phyloP scores from a whole-genome alignment of 352 stramenopile genomes.

The Phytopythium kandeliae region DNA sequence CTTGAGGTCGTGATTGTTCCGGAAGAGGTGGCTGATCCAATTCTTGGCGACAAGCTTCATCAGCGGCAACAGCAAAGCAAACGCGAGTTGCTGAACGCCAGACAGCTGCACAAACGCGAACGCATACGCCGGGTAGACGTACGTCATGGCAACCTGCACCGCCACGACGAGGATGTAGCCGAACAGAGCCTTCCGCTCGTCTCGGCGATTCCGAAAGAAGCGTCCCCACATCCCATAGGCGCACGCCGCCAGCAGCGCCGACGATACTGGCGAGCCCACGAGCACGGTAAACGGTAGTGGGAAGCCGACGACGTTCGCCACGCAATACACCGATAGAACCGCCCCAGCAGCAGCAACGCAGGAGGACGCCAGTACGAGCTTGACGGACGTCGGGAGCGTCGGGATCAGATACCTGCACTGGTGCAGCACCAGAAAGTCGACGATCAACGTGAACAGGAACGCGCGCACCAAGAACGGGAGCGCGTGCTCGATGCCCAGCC shows the following conservation, averaged over 20 bases:
- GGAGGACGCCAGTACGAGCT: constrained; percentile 7
- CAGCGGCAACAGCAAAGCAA: constrained; percentile 11
- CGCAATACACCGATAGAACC: constrained; percentile 15
- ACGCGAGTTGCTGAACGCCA: not conserved
- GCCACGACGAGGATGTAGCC: constrained; percentile 24
- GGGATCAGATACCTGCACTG: constrained; percentile 8
- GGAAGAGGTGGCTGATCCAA: constrained; percentile 15
- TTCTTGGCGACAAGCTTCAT: constrained; percentile 20
- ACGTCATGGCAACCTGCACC: constrained; percentile 1
- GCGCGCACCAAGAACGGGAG: too few relatives aligned
- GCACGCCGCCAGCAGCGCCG: constrained; percentile 13
- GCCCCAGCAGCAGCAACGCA: constrained; percentile 16
- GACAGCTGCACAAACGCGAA: not conserved
- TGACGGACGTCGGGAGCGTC: constrained; percentile 9
- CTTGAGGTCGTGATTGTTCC: constrained; percentile 16
- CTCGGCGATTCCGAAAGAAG: constrained; percentile 13
- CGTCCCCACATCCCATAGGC: constrained; percentile 18
- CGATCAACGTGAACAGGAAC: not conserved
- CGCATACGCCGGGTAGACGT: not conserved
- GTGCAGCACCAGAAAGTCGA: constrained; percentile 1
- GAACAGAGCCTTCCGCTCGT: constrained; percentile 10
- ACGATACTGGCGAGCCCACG: constrained; percentile 17
- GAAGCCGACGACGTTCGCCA: constrained; percentile 29
- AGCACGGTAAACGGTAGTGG: constrained; percentile 31
- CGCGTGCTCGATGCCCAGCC: too few relatives aligned